These are phyloP conservation scores for Trichosporon faecale DNA, from an alignment of 1,284 basidiomycete genomes.

Conservation along the genomic window DNA sequence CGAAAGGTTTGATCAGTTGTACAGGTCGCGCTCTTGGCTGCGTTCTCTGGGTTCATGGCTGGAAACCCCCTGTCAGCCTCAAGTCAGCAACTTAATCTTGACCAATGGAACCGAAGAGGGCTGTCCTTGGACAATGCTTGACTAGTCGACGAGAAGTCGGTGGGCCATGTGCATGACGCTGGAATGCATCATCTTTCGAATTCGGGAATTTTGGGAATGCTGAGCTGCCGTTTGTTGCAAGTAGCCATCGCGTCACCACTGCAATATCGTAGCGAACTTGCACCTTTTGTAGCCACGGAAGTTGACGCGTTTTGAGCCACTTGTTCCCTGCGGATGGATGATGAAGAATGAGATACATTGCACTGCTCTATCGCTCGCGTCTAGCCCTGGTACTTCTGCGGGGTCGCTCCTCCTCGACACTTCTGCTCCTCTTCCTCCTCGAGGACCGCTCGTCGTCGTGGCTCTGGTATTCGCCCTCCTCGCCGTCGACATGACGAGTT, in stretches of 20 bases:
- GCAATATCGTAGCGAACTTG: no score
- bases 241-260: no score
- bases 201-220: not conserved
- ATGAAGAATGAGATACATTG: not conserved
- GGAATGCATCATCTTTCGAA: not conserved
- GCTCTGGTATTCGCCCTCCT: constrained; percentile 7
- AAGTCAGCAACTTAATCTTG: not conserved
- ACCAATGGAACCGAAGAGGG: no score
- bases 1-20: no score
- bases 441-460: not conserved
- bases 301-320: no score
- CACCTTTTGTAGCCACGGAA: no score
- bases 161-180: not conserved
- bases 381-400: not conserved
- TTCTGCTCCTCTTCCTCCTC: constrained; percentile 5
- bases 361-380: not conserved
- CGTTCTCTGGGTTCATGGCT: not conserved
- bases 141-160: not conserved
- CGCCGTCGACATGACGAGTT: not conserved
- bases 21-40: no score
- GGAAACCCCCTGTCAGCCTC: not conserved
- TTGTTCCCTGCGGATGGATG: no score
- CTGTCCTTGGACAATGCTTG: no score
- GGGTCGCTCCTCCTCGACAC: not conserved
- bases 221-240: no score